A percentile compares a stretch with the other conserved stretches of the same genome.
These are phyloP conservation scores for Huntiella omanensis DNA, from an alignment of 2,329 filamentous ascomycete species.

Conservation along the genomic window DNA sequence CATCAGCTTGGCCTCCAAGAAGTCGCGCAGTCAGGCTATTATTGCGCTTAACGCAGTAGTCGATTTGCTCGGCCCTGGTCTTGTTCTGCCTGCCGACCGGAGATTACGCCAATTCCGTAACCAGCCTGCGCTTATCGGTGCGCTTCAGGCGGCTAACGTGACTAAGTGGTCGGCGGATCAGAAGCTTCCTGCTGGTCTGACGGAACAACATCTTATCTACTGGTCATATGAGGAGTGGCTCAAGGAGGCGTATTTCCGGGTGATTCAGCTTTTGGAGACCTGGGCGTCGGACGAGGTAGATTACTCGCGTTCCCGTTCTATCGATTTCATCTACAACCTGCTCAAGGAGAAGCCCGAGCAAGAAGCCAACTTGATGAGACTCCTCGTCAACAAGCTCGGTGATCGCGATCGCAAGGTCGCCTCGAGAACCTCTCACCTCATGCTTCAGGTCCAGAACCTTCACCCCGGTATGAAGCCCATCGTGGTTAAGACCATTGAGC, in stretches of 20 bases:
- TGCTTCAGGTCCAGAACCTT: slow-evolving; percentile 75
- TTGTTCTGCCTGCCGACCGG: slow-evolving; percentile 63
- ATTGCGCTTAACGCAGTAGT: slow-evolving; percentile 85
- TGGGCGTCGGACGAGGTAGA: slow-evolving; percentile 95
- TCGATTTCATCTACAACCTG: slow-evolving; percentile 82
- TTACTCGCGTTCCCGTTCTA: slow-evolving; percentile 69
- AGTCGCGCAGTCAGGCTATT: slow-evolving; percentile 80
- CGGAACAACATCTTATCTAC: slow-evolving; percentile 58
- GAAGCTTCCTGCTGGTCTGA: slow-evolving; percentile 52
- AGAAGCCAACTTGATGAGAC: slow-evolving; percentile 75
- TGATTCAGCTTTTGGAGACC: slow-evolving; percentile 74
- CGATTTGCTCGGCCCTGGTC: slow-evolving; percentile 80
- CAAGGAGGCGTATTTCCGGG: slow-evolving; percentile 82
- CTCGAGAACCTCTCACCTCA: slow-evolving; percentile 76
- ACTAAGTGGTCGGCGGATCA: slow-evolving; percentile 49
- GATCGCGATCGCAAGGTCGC: slow-evolving; percentile 92
- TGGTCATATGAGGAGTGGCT: slow-evolving; percentile 95
- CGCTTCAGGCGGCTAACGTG: slow-evolving; percentile 41
- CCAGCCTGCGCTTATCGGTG: slow-evolving; percentile 58
- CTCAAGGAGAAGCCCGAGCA: slow-evolving; percentile 94
- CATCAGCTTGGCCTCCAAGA: slow-evolving; percentile 69
- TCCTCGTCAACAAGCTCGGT: slow-evolving; percentile 91
- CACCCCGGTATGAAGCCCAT: slow-evolving; percentile 90
- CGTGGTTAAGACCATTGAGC: slow-evolving; percentile 68
- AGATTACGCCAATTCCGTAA: slow-evolving; percentile 62